phyloP scores from a whole-genome alignment of 495 filamentous ascomycete genomes.

The Jackrogersella multiformis region DNA sequence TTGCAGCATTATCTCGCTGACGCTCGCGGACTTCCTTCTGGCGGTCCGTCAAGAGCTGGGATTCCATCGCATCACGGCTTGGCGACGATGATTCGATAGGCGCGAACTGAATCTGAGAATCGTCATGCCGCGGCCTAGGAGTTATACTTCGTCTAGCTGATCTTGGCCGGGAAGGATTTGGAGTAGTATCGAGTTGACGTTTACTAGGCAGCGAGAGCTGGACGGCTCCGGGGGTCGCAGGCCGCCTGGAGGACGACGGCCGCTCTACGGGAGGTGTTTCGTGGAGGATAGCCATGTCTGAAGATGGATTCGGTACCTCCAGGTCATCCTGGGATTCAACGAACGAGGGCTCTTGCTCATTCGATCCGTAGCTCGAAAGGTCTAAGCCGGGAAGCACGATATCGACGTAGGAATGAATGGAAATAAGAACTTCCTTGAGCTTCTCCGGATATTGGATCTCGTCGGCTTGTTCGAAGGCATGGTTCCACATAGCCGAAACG shows the following conservation, averaged over 20 bases:
- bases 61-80: constrained; percentile 55
- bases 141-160: constrained; percentile 38
- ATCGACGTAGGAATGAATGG: constrained; percentile 52
- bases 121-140: constrained; percentile 69
- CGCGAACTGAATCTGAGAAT: constrained; percentile 81
- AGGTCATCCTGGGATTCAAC: constrained; percentile 63
- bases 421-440: constrained; percentile 51
- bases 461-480: constrained; percentile 48
- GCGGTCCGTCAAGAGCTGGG: constrained; percentile 75
- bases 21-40: constrained; percentile 76
- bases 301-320: constrained; percentile 37
- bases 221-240: constrained; percentile 42
- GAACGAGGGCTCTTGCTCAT: constrained; percentile 50
- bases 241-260: constrained; percentile 33
- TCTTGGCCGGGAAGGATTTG: constrained; percentile 35
- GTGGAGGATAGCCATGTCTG: constrained; percentile 29
- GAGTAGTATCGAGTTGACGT: constrained; percentile 43
- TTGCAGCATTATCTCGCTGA: constrained; percentile 70
- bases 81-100: constrained; percentile 68
- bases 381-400: constrained; percentile 54
- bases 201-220: constrained; percentile 39
- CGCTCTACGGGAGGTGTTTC: constrained; percentile 32
- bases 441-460: constrained; percentile 55
- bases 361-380: constrained; percentile 41
- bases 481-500: constrained; percentile 56